A percentile compares a stretch with the other conserved stretches of the same genome.
phyloP scores from a whole-genome alignment of 768 basidiomycete species.

The Podaxis sp. region DNA sequence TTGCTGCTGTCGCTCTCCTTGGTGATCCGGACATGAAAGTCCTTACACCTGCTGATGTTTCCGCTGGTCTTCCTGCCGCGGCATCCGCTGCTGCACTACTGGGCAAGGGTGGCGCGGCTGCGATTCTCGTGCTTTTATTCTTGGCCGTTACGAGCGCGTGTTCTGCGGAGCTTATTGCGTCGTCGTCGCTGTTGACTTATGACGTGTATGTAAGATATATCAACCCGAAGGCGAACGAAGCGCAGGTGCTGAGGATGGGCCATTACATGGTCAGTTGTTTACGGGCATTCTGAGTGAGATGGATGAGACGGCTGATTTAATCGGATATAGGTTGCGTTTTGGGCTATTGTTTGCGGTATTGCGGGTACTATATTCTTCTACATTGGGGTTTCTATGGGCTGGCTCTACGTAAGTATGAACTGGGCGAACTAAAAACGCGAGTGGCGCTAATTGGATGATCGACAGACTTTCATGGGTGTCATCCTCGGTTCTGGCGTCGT shows the following conservation, averaged over 20 bases:
- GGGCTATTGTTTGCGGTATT: constrained; percentile 79
- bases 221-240: constrained; percentile 78
- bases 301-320: not conserved
- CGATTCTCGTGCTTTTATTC: constrained; percentile 80
- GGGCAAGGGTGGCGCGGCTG: constrained; percentile 76
- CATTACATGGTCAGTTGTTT: constrained; percentile 55
- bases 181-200: constrained; percentile 80
- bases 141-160: constrained; percentile 78
- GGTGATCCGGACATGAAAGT: constrained; percentile 55
- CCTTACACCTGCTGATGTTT: constrained; percentile 62
- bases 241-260: constrained; percentile 66
- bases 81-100: constrained; percentile 82
- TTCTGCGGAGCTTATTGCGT: constrained; percentile 89
- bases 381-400: constrained; percentile 91
- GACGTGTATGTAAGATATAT: constrained; percentile 87
- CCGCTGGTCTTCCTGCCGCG: constrained; percentile 85
- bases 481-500: constrained; percentile 84
- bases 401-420: constrained; percentile 80
- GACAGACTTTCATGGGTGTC: constrained; percentile 80
- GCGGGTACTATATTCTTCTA: constrained; percentile 85
- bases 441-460: not conserved
- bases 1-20: constrained; percentile 81
- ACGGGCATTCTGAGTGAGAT: not conserved
- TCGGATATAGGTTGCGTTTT: constrained; percentile 53
- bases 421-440: not conserved